Base-by-base conservation (phyloP, 768 basidiomycete species). In the Coprinellus micaceus region DNA sequence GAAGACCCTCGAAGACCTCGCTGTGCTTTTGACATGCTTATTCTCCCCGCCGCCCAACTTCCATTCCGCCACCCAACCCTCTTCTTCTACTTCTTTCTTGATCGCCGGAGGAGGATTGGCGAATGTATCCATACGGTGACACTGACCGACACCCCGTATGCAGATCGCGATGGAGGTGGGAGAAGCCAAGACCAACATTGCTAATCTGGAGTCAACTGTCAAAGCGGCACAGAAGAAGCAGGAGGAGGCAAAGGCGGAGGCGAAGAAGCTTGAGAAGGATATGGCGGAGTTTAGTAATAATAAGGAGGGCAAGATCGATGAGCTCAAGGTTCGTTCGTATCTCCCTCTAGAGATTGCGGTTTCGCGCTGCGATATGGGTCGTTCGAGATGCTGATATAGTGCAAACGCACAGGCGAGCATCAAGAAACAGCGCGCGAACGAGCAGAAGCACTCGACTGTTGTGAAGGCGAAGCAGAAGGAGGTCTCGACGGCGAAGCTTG, bases 221-320 rank as follows among this genome's bases (percentile, higher is more conserved):
- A 71, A 84, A 58, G 72, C 74, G 0, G 85, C 92, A 4, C 83
- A 86, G 66, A 77, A 85, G 53, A 91, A 91, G 65, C 91, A 96
- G 68, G 82, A 82, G 65, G 78, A 72, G 6, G 91, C 93, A 0
- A 75, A 86, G 48, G 84, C 78, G 0, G 94, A 98, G 57, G 82
- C 84, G 68, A 86, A 85, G 73, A 91, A 88, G 64, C 84, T 98
- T 22, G 93, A 98, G 72, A 88, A 88, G 64, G 97, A 99, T 68
- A 98, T 99, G 94, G 84, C 83, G 53, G 97, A 98, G 75, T 98
- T 99, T 78, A 95, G 97, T 77, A 89, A 95, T 72, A 95, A 99
- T 75, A 97, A 97, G 69, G 97, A 98, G 50, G 93, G 94, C 46
- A 98, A 98, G 73, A 89, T 92, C 53, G 89, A 88, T 17, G 90